Evolutionary conservation across 495 filamentous ascomycete species (phyloP).

Genomic region (Penicillium lividum): DNA sequence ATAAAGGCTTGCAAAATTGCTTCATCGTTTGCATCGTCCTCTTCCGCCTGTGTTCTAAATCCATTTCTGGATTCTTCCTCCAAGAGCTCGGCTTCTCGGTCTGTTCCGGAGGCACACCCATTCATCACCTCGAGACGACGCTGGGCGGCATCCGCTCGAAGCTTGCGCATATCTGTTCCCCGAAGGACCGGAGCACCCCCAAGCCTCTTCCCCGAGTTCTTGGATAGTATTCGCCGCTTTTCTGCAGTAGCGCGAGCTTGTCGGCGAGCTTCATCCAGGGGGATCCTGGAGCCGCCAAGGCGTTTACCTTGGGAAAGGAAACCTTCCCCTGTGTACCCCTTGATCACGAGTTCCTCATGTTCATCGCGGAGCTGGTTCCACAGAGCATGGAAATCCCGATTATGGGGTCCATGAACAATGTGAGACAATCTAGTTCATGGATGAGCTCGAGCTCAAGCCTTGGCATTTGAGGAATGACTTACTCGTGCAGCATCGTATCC

Average conservation of each 20-base stretch:
- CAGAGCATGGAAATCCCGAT: slow-evolving; percentile 76
- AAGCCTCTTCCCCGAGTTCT: slow-evolving; percentile 71
- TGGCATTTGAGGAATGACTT: slow-evolving; percentile 19
- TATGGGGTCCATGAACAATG: slow-evolving; percentile 79
- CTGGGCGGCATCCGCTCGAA: slow-evolving; percentile 73
- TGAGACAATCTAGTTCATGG: slow-evolving; percentile 63
- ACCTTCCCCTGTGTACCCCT: slow-evolving; percentile 91
- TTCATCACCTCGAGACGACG: slow-evolving; percentile 64
- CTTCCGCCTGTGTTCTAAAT: slow-evolving; percentile 80
- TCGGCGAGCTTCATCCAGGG: slow-evolving; percentile 73
- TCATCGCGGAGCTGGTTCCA: slow-evolving; percentile 90
- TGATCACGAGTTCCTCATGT: slow-evolving; percentile 67
- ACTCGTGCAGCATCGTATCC: slow-evolving; percentile 96
- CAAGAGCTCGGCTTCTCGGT: slow-evolving; percentile 56
- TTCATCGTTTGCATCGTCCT: slow-evolving; percentile 85
- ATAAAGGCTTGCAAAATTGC: slow-evolving; percentile 88
- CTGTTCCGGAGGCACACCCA: slow-evolving; percentile 75
- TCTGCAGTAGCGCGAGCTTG: slow-evolving; percentile 76
- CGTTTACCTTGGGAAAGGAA: slow-evolving; percentile 76
- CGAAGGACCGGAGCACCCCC: slow-evolving; percentile 65
- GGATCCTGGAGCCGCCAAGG: slow-evolving; percentile 68
- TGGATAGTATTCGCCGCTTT: slow-evolving; percentile 57
- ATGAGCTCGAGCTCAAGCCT: slow-evolving; percentile 9
- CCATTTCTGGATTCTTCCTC: slow-evolving; percentile 71
- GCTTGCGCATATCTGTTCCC: slow-evolving; percentile 70